phyloP scores from a whole-genome alignment of 306 rosid species.

The Sechiopsis laciniata region DNA sequence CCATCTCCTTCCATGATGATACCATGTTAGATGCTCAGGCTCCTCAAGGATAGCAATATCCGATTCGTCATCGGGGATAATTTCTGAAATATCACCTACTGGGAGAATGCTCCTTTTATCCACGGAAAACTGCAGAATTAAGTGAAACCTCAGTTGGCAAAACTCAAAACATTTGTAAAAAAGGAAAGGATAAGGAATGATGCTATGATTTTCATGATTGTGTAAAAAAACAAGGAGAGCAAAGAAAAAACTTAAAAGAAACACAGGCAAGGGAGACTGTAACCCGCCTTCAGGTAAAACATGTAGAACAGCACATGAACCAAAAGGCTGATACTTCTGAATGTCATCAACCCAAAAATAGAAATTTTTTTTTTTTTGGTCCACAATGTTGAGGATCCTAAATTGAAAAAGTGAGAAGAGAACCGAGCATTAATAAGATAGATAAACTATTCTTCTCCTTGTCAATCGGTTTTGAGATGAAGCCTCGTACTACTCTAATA shows the following conservation, averaged over 20 bases:
- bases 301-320: not conserved
- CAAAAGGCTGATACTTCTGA: too few relatives aligned
- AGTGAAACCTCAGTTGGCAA: conserved; percentile 21
- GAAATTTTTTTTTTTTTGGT: too few relatives aligned
- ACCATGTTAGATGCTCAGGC: conserved; percentile 98
- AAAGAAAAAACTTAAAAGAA: not conserved
- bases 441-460: too few relatives aligned
- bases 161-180: not conserved
- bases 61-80: conserved; percentile 66
- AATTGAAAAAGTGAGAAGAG: too few relatives aligned
- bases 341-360: too few relatives aligned
- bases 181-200: too few relatives aligned
- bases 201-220: too few relatives aligned
- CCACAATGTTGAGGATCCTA: too few relatives aligned
- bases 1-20: conserved; percentile 97
- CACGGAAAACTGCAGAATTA: conserved; percentile 51
- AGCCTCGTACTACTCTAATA: too few relatives aligned
- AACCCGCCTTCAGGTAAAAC: not conserved
- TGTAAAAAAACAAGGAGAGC: too few relatives aligned
- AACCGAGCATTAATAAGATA: too few relatives aligned
- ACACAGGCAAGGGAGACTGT: not conserved
- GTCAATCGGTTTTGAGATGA: too few relatives aligned
- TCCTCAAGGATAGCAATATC: conserved; percentile 96
- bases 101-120: conserved; percentile 95
- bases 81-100: conserved; percentile 86